Base-by-base conservation (phyloP, 805 yeast genomes). In the Saccharomycopsis fibuligera region DNA sequence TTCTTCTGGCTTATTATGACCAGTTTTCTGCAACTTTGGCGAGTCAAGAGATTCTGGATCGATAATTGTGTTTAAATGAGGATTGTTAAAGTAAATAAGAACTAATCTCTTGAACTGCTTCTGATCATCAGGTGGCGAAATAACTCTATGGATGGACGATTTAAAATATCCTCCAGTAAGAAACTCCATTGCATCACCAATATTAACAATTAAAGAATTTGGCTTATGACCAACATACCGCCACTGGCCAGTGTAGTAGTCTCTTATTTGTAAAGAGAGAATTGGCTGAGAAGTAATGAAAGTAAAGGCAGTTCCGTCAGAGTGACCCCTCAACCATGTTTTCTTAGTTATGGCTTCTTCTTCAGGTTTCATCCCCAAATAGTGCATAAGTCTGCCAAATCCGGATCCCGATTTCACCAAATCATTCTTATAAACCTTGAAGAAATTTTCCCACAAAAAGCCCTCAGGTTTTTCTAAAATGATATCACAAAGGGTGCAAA, bases 391-490 rank as follows among this genome's bases (percentile, higher is more conserved):
- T 35, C 74, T 57, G 1, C 72, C 71, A 47, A 60, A 59, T 0
- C 72, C 72, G 35, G 66, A 61, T 1, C 76, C 76, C 1, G 69
- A 65, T 22, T 62, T 59, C n/a, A 52, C 35, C 14, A 58, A 42
- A 49, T 70, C 65, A n/a, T 63, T 64, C 24, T 59, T 64, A 10
- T 54, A 45, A 6, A 64, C 64, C 24, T 63, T 59, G 58, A 68
- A 74, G 53, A 64, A 65, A 22, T 63, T 58, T 14, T 65, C 62
- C 60, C 62, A 69, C 10, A 70, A 49, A 3, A 66, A 62, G 1
- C 78, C 78, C 51, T 74, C 77, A 4, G 73, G 74, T 16, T 72
- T 57, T 50, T 69, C 70, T 42, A 74, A 58, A 6, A 72, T 65
- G 38, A 72, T 59, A 55, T 74, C 78, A 56, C 75, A 70, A 39